Conservation (phyloP, 2,329 filamentous ascomycete species). For the Penicillium sp. region DNA sequence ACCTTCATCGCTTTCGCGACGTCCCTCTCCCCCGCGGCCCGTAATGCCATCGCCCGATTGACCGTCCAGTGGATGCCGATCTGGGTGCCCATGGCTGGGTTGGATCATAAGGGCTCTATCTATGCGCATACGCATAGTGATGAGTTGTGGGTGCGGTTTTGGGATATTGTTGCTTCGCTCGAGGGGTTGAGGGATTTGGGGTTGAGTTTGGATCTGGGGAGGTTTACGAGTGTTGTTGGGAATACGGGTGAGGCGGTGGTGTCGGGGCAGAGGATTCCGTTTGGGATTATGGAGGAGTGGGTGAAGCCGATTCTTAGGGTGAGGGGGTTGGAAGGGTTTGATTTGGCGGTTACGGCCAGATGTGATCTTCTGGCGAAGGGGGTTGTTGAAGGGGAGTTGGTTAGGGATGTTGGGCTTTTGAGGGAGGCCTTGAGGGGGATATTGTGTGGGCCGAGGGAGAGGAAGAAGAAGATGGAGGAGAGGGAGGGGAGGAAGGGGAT, state of each 20-base stretch:
- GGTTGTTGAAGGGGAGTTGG: slow-evolving; percentile 23
- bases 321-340: slow-evolving; percentile 24
- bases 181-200: slow-evolving; percentile 15
- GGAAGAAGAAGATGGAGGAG: neutral
- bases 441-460: slow-evolving; percentile 19
- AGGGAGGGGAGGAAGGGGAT: neutral
- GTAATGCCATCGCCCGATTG: slow-evolving; percentile 17
- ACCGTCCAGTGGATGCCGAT: slow-evolving; percentile 30
- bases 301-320: slow-evolving; percentile 24
- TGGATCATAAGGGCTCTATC: slow-evolving; percentile 25
- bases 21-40: slow-evolving; percentile 16
- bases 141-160: slow-evolving; percentile 27
- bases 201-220: slow-evolving; percentile 27
- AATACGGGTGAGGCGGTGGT: slow-evolving; percentile 12
- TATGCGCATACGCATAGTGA: slow-evolving; percentile 34
- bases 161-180: slow-evolving; percentile 20
- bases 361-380: slow-evolving; percentile 26
- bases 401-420: slow-evolving; percentile 21
- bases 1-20: slow-evolving; percentile 30
- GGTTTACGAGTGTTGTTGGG: slow-evolving; percentile 19
- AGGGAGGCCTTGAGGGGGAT: slow-evolving; percentile 21
- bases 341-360: slow-evolving; percentile 28
- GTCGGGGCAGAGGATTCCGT: slow-evolving; percentile 20
- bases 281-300: slow-evolving; percentile 25
- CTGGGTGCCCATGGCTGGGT: slow-evolving; percentile 28